These are phyloP conservation scores for Microdochium nivale DNA, from an alignment of 2,329 filamentous ascomycete species.

Conservation along the genomic window DNA sequence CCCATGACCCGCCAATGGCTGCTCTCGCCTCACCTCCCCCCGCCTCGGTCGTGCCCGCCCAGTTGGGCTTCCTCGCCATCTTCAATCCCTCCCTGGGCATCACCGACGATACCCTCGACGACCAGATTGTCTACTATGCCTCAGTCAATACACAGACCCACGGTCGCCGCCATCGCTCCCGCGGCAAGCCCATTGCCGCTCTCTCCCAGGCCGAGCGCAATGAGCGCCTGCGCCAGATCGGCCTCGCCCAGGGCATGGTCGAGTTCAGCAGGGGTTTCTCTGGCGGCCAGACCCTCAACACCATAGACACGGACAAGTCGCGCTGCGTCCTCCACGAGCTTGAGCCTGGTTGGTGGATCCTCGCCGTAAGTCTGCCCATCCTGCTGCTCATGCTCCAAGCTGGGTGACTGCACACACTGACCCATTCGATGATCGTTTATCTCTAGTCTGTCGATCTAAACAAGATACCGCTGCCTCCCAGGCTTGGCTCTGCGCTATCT, in stretches of 20 bases:
- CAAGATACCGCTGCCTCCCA: slow-evolving; percentile 53
- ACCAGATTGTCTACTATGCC: slow-evolving; percentile 92
- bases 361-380: slow-evolving; percentile 55
- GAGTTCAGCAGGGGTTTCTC: slow-evolving; percentile 88
- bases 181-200: slow-evolving; percentile 30
- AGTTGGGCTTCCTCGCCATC: slow-evolving; percentile 84
- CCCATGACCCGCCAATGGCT: slow-evolving; percentile 7
- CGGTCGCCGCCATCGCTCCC: slow-evolving; percentile 31
- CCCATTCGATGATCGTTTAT: not conserved
- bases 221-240: slow-evolving; percentile 84
- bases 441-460: slow-evolving; percentile 72
- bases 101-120: slow-evolving; percentile 60
- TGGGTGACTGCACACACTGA: slow-evolving; percentile 6
- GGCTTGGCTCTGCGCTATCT: slow-evolving; percentile 28
- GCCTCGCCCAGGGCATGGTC: slow-evolving; percentile 93
- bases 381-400: not conserved
- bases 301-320: slow-evolving; percentile 84
- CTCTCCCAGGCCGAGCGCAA: slow-evolving; percentile 62
- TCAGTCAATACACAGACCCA: slow-evolving; percentile 41
- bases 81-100: slow-evolving; percentile 70
- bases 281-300: slow-evolving; percentile 65
- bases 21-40: slow-evolving; percentile 10
- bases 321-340: slow-evolving; percentile 80
- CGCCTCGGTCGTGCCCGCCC: slow-evolving; percentile 57
- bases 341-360: slow-evolving; percentile 89